phyloP scores from a whole-genome alignment of 2,329 filamentous ascomycete species.

The Aspergillus sp. region DNA sequence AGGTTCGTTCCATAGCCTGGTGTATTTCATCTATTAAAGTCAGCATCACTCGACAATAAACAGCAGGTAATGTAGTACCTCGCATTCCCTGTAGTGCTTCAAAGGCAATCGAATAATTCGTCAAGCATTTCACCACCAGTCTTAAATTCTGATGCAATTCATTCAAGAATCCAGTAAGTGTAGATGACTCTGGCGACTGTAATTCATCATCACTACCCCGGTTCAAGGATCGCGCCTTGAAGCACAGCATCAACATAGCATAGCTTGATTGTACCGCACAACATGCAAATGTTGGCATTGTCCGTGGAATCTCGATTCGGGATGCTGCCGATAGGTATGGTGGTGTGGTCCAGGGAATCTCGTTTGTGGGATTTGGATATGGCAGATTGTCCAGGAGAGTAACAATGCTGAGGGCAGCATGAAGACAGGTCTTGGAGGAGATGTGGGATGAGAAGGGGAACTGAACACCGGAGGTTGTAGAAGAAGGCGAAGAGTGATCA shows the following conservation, averaged over 20 bases:
- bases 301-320: slow-evolving; percentile 14
- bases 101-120: slow-evolving; percentile 18
- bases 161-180: slow-evolving; percentile 10
- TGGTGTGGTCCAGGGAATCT: slow-evolving; percentile 2
- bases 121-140: slow-evolving; percentile 11
- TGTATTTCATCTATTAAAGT: not conserved
- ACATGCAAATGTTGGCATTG: slow-evolving; percentile 24
- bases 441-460: slow-evolving; percentile 19
- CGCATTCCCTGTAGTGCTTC: slow-evolving; percentile 17
- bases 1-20: not conserved
- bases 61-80: slow-evolving; percentile 6
- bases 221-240: slow-evolving; percentile 9
- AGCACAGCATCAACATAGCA: slow-evolving; percentile 22
- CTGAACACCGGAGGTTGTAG: not conserved
- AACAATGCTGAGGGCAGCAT: slow-evolving; percentile 22
- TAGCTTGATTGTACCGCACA: slow-evolving; percentile 21
- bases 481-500: slow-evolving; percentile 18
- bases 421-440: slow-evolving; percentile 22
- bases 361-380: slow-evolving; percentile 12
- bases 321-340: slow-evolving; percentile 2
- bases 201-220: not conserved
- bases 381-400: slow-evolving; percentile 20
- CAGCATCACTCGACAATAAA: not conserved
- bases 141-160: slow-evolving; percentile 16
- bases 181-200: not conserved